A percentile compares a stretch with the other conserved stretches of the same genome.
Evolutionary conservation across 164 flowering plant species (phyloP).

Genomic region (Sedum album): DNA sequence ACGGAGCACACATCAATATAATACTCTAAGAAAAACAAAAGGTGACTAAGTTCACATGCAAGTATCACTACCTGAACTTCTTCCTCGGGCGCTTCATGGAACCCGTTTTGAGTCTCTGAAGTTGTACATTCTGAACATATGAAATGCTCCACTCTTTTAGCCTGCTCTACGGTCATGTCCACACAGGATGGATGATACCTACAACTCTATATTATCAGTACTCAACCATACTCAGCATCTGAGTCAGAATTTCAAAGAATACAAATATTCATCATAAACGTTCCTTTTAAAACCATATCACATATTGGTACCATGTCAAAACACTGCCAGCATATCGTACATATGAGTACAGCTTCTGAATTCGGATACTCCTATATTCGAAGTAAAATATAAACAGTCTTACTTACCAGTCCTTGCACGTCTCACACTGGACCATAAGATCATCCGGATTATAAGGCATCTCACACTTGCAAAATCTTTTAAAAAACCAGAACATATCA

Average conservation of each 20-base stretch:
- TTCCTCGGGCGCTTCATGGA: constrained; percentile 29
- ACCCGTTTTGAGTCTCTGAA: constrained; percentile 38
- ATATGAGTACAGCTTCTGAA: no score
- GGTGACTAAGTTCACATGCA: not conserved
- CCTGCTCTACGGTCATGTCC: constrained; percentile 57
- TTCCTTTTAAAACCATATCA: no score
- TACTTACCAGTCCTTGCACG: constrained; percentile 15
- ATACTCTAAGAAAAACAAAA: not conserved
- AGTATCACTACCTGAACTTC: not conserved
- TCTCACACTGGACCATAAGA: constrained; percentile 13
- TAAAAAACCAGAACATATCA: not conserved
- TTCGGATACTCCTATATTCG: no score
- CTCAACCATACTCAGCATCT: not conserved
- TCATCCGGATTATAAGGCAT: constrained; percentile 14
- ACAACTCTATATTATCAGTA: constrained; percentile 2
- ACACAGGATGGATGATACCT: constrained; percentile 86
- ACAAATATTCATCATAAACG: not conserved
- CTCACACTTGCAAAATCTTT: constrained; percentile 15
- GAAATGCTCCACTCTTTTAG: constrained; percentile 53
- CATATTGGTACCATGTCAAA: no score
- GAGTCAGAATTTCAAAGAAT: no score
- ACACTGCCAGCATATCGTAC: not conserved
- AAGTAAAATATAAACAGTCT: no score
- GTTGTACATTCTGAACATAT: constrained; percentile 56
- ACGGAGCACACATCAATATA: not conserved